These are phyloP conservation scores for Neonectria sp. DNA, from an alignment of 2,329 filamentous ascomycete species.

Conservation along the genomic window DNA sequence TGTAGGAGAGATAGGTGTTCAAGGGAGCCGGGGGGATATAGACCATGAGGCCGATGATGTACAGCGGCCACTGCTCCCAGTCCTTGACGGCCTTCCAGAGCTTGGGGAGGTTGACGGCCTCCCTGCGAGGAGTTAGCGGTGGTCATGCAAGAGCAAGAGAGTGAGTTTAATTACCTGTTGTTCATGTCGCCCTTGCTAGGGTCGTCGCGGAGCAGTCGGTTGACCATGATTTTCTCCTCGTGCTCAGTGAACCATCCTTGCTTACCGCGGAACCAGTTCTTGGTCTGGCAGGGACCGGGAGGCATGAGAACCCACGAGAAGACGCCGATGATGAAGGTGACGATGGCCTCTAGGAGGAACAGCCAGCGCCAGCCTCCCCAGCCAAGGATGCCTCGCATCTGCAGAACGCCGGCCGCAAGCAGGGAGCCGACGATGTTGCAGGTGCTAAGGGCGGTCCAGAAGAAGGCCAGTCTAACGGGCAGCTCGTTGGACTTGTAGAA, in stretches of 20 bases:
- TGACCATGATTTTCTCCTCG: slow-evolving; percentile 75
- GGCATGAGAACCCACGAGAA: slow-evolving; percentile 63
- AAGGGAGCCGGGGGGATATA: slow-evolving; percentile 61
- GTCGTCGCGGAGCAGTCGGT: slow-evolving; percentile 72
- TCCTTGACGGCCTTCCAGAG: slow-evolving; percentile 69
- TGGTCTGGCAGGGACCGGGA: slow-evolving; percentile 64
- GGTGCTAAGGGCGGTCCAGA: slow-evolving; percentile 78
- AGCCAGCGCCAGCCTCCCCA: slow-evolving; percentile 59
- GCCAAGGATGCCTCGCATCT: slow-evolving; percentile 55
- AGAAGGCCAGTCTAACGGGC: slow-evolving; percentile 75
- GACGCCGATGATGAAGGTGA: slow-evolving; percentile 59
- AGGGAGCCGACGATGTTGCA: slow-evolving; percentile 67
- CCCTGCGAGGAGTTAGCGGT: slow-evolving; percentile 54
- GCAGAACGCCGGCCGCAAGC: slow-evolving; percentile 61
- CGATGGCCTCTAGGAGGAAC: slow-evolving; percentile 67
- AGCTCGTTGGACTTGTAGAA: slow-evolving; percentile 83
- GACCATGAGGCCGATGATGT: slow-evolving; percentile 63
- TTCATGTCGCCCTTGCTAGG: slow-evolving; percentile 75
- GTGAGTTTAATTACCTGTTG: slow-evolving; percentile 57
- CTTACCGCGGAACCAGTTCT: slow-evolving; percentile 70
- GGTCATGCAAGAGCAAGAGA: fast-evolving
- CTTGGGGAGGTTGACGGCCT: slow-evolving; percentile 47
- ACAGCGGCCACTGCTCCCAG: slow-evolving; percentile 71
- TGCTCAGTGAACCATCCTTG: slow-evolving; percentile 74
- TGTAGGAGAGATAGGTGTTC: slow-evolving; percentile 62